These are phyloP conservation scores for Fragaria nilgerrensis DNA, from an alignment of 306 rosid species.

Conservation along the genomic window DNA sequence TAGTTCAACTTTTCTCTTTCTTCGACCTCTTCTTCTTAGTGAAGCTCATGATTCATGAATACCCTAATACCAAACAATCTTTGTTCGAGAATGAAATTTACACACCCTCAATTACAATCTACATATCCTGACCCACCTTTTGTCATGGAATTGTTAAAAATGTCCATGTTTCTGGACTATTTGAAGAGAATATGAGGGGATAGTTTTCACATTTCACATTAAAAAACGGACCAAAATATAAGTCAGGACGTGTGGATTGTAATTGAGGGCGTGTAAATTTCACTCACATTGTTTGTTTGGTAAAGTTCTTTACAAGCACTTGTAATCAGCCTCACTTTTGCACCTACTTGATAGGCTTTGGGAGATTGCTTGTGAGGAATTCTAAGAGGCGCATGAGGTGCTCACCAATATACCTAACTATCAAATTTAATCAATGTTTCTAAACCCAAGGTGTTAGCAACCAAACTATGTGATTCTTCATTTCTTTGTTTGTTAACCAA, in stretches of 20 bases:
- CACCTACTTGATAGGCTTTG: background rate
- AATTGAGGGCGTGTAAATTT: too few species aligned
- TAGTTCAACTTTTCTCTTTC: background rate
- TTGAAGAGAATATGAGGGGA: too few species aligned
- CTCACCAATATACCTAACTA: background rate
- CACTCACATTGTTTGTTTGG: background rate
- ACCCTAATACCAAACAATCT: background rate
- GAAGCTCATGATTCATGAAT: background rate
- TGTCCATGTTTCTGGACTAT: too few species aligned
- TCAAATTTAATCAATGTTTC: background rate
- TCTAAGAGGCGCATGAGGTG: background rate
- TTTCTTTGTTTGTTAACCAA: background rate
- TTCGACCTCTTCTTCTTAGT: background rate
- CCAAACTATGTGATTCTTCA: background rate
- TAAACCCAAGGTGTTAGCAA: background rate
- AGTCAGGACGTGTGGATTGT: too few species aligned
- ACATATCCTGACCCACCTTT: too few species aligned
- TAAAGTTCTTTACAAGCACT: background rate
- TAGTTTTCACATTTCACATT: too few species aligned
- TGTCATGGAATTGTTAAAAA: too few species aligned
- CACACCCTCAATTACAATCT: too few species aligned
- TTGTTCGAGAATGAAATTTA: background rate
- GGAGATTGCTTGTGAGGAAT: background rate
- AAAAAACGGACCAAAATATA: too few species aligned
- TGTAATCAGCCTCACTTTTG: background rate